phyloP scores from a whole-genome alignment of 73 alveolate species.

The Stentor roeselii region DNA sequence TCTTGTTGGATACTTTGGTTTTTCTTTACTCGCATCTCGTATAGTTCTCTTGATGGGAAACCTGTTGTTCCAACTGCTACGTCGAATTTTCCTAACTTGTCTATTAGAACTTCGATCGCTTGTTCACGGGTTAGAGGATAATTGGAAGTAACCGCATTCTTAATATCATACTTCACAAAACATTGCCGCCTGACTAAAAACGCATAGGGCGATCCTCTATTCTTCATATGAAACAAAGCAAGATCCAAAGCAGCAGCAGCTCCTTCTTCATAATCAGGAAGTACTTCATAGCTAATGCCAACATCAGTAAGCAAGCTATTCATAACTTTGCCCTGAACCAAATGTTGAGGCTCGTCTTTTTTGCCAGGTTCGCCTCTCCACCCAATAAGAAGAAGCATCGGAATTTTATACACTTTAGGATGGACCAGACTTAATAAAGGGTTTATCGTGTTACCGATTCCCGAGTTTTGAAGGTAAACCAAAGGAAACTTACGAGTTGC shows the following conservation, averaged over 20 bases:
- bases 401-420: slow-evolving; percentile 86
- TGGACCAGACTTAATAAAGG: slow-evolving; percentile 76
- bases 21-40: slow-evolving; percentile 68
- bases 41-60: slow-evolving; percentile 77
- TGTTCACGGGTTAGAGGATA: no score
- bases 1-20: slow-evolving; percentile 30
- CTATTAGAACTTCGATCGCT: slow-evolving; percentile 15
- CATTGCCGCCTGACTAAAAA: no score
- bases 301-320: slow-evolving; percentile 68
- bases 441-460: slow-evolving; percentile 83
- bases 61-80: slow-evolving; percentile 77
- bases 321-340: slow-evolving; percentile 81
- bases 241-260: no score
- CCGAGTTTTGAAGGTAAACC: slow-evolving; percentile 85
- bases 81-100: slow-evolving; percentile 45
- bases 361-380: slow-evolving; percentile 94
- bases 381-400: slow-evolving; percentile 75
- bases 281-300: slow-evolving; percentile 74
- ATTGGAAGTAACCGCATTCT: no score
- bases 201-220: no score
- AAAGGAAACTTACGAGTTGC: slow-evolving; percentile 83
- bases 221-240: no score
- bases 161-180: no score
- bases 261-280: slow-evolving; percentile 81
- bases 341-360: slow-evolving; percentile 89